phyloP scores from a whole-genome alignment of 1,139 yeast genomes.

The Sugiyamaella xylanicola region DNA sequence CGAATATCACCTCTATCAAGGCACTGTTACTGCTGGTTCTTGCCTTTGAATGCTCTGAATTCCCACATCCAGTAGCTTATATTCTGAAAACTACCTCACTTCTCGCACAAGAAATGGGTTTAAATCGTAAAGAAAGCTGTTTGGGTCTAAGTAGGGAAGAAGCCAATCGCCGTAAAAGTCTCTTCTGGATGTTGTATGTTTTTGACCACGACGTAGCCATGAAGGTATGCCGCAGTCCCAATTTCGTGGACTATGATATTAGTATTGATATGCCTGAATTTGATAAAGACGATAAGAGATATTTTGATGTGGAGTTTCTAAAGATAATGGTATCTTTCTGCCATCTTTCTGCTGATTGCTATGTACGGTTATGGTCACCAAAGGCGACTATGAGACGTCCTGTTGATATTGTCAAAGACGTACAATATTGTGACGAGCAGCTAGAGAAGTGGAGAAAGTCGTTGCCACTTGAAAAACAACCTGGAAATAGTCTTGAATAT shows the following conservation, averaged over 20 bases:
- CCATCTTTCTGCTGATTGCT: slow-evolving; percentile 34
- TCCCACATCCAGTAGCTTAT: slow-evolving; percentile 50
- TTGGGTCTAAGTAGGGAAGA: slow-evolving; percentile 47
- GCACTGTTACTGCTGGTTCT: slow-evolving; percentile 30
- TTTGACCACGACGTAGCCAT: slow-evolving; percentile 58
- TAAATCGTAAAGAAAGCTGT: slow-evolving; percentile 60
- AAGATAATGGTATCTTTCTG: slow-evolving; percentile 27
- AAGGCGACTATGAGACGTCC: slow-evolving; percentile 37
- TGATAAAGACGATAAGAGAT: slow-evolving; percentile 17
- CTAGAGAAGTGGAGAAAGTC: slow-evolving; percentile 38
- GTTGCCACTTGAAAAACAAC: slow-evolving; percentile 37
- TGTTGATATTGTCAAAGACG: slow-evolving; percentile 34
- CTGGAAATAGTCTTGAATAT: slow-evolving; percentile 27
- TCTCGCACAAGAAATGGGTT: slow-evolving; percentile 65
- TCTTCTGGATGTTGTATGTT: slow-evolving; percentile 62
- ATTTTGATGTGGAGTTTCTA: slow-evolving; percentile 19
- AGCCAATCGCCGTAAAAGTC: slow-evolving; percentile 44
- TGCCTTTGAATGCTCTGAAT: slow-evolving; percentile 30
- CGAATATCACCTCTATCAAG: slow-evolving; percentile 29
- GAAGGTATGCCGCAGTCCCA: slow-evolving; percentile 63
- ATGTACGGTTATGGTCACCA: slow-evolving; percentile 39
- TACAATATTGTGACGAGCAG: slow-evolving; percentile 39
- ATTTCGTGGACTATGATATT: slow-evolving; percentile 52
- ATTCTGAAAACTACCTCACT: slow-evolving; percentile 57
- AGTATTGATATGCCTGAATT: slow-evolving; percentile 29